Evolutionary conservation across 139 green algal species (phyloP).

Genomic region (Trebouxia sp.): DNA sequence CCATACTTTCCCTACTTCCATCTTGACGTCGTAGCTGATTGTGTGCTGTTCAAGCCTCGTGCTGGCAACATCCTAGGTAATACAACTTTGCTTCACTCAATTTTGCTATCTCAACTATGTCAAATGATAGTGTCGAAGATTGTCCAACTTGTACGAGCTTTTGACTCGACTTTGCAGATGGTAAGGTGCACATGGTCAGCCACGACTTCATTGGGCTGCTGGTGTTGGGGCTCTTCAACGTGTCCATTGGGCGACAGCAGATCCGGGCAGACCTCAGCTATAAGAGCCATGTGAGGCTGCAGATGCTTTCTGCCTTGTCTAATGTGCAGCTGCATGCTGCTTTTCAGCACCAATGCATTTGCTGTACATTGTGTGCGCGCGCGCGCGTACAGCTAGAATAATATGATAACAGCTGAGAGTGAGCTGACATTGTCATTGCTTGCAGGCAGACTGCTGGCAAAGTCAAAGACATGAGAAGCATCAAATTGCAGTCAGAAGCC

Average conservation of each 20-base stretch:
- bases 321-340: too few species aligned
- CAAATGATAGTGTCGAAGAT: too few species aligned
- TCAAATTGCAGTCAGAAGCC: neutral
- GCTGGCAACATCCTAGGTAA: conserved; percentile 29
- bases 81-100: neutral
- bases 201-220: conserved; percentile 15
- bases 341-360: too few species aligned
- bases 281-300: neutral
- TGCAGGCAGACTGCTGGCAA: neutral
- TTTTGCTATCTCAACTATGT: neutral
- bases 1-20: conserved; percentile 63
- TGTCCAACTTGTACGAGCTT: neutral
- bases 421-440: too few species aligned
- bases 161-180: neutral
- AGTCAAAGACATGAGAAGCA: neutral
- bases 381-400: too few species aligned
- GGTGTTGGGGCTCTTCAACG: conserved; percentile 23
- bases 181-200: conserved; percentile 10
- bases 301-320: neutral
- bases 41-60: conserved; percentile 53
- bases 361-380: too few species aligned
- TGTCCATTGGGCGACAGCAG: conserved; percentile 13
- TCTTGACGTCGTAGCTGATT: conserved; percentile 47
- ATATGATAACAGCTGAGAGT: too few species aligned
- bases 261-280: conserved; percentile 18